phyloP scores from a whole-genome alignment of 441 rosid species.

The Bocquillonia castaneifolia region DNA sequence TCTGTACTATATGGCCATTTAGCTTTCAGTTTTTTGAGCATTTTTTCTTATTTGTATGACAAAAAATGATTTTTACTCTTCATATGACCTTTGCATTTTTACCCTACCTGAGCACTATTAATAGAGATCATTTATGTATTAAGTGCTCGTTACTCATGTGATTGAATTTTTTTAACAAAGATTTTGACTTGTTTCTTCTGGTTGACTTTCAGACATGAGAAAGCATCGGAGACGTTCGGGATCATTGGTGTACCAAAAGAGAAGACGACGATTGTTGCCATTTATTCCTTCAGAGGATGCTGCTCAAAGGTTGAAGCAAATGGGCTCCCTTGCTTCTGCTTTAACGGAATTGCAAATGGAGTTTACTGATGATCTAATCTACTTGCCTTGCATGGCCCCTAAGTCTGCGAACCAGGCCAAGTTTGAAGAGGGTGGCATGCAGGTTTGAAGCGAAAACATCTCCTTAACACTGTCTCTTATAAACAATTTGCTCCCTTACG shows the following conservation, averaged over 20 bases:
- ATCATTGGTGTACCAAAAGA: slow-evolving; percentile 67
- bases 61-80: not conserved
- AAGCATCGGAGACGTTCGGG: slow-evolving; percentile 57
- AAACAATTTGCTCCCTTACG: not conserved
- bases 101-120: not conserved
- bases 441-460: slow-evolving; percentile 39
- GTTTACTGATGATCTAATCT: slow-evolving; percentile 57
- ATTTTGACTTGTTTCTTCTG: slow-evolving; percentile 16
- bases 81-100: not conserved
- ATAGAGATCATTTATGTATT: not conserved
- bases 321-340: slow-evolving; percentile 76
- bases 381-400: slow-evolving; percentile 61
- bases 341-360: slow-evolving; percentile 62
- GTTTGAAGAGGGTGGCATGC: slow-evolving; percentile 77
- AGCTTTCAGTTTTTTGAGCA: not conserved
- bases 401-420: slow-evolving; percentile 64
- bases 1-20: not conserved
- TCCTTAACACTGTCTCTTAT: not conserved
- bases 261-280: slow-evolving; percentile 57
- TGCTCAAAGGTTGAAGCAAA: slow-evolving; percentile 47
- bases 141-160: not conserved
- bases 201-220: slow-evolving; percentile 34
- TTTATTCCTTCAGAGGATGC: slow-evolving; percentile 63
- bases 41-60: not conserved
- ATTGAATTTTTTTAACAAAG: slow-evolving; percentile 5